Evolutionary conservation across 2,329 filamentous ascomycete genomes (phyloP), one percentile per base, ranked within the genome.

Genomic region (Stemphylium lycopersici): DNA sequence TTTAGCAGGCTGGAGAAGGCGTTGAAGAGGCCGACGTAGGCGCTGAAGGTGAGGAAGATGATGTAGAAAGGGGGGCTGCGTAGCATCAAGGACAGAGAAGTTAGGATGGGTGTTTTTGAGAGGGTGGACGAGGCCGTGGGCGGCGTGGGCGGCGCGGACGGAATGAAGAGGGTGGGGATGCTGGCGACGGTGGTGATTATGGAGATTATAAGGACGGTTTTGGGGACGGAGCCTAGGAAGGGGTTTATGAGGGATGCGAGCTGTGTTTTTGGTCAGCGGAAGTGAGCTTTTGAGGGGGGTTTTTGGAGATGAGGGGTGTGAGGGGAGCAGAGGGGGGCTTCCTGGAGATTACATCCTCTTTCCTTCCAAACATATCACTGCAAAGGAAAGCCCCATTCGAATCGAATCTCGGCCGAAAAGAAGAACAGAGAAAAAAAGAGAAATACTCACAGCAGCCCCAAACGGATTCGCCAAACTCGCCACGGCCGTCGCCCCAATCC

Each of bases 21-120:
- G 81, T 98, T 98, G 86, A 99, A 99, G 79, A 95, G 88, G 66
- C 90, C 92, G 57, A 96, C 90, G 75, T 92, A 96, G 66, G 93
- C 77, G 61, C 84, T 79, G 77, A 93, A 98, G n/a, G 93, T 88
- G 55, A 93, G 67, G 57, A 93, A 79, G 61, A 97, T 77, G 59
- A 96, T 83, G 83, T 87, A 96, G 76, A 96, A 89, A 70, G 93
- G 88, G 15, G 84, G 79, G 4, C 86, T 90, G 29, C 69, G 72
- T 41, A 82, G 70, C 39, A 81, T 71, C 15, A 64, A 50, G 11
- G 53, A 65, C 1, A 93, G 74, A 15, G 84, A 82, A 6, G 78
- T 69, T 20, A 84, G 56, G 3, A 85, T 72, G 77, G 91, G 58
- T 60, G 81, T 70, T 73, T 77, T 76, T 16, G 72, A 71, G 0